A percentile compares a stretch with the other conserved stretches of the same genome.
Evolutionary conservation across 768 basidiomycete genomes (phyloP).

Genomic region (Lactifluus echinatus): DNA sequence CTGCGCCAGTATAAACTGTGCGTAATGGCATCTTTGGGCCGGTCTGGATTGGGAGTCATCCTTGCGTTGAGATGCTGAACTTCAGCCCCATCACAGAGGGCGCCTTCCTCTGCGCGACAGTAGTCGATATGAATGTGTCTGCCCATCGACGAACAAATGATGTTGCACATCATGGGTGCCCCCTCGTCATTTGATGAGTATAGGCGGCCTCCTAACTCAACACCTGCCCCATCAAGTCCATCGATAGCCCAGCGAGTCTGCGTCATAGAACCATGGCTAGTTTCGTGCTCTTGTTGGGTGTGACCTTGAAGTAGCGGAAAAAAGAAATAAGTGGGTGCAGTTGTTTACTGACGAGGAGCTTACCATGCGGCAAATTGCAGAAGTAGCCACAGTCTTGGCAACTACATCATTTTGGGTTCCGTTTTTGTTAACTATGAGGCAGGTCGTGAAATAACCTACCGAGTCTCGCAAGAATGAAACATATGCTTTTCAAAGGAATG

Average conservation of each 20-base stretch:
- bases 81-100: constrained; percentile 36
- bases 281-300: constrained; percentile 52
- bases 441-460: constrained; percentile 25
- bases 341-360: neutral
- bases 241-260: constrained; percentile 49
- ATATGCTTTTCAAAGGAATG: constrained; percentile 39
- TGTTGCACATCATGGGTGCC: constrained; percentile 55
- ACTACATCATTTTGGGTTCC: constrained; percentile 25
- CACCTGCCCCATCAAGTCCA: constrained; percentile 37
- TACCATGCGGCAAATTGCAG: constrained; percentile 49
- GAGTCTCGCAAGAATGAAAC: constrained; percentile 48
- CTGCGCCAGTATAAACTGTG: constrained; percentile 51
- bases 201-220: constrained; percentile 48
- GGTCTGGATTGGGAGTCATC: constrained; percentile 39
- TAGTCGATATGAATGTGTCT: constrained; percentile 53
- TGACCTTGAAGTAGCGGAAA: constrained; percentile 36
- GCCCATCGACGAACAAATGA: constrained; percentile 47
- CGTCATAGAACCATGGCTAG: constrained; percentile 56
- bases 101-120: constrained; percentile 36
- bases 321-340: neutral
- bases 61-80: constrained; percentile 37
- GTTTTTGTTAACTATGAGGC: neutral
- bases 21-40: constrained; percentile 44
- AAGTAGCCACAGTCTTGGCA: constrained; percentile 50
- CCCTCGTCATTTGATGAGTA: constrained; percentile 48